A percentile compares a stretch with the other conserved stretches of the same genome.
phyloP scores from a whole-genome alignment of 805 yeast genomes.

The Pichia californica region DNA sequence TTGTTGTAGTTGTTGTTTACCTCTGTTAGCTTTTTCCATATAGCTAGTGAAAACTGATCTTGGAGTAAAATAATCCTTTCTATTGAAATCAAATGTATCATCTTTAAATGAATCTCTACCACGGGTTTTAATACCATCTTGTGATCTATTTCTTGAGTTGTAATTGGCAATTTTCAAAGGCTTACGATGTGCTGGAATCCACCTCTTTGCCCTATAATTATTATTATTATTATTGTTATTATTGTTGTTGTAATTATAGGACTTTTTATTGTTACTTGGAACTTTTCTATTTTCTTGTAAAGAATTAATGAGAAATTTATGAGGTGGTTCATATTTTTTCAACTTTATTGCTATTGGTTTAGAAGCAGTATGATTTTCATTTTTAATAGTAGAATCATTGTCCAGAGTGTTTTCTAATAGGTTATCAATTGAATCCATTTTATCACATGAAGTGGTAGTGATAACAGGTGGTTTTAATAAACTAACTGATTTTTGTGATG shows the following conservation, averaged over 20 bases:
- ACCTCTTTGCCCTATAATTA: constrained; percentile 14
- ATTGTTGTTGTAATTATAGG: not conserved
- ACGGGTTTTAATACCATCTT: constrained; percentile 18
- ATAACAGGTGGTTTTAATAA: not conserved
- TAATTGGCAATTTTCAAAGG: constrained; percentile 26
- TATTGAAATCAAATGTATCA: constrained; percentile 35
- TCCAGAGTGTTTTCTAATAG: not conserved
- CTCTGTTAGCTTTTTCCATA: constrained; percentile 53
- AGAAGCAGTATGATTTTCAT: not conserved
- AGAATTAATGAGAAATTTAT: constrained; percentile 1
- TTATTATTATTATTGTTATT: constrained; percentile 2
- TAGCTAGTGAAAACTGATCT: constrained; percentile 65
- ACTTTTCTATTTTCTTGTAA: not conserved
- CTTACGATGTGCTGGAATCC: constrained; percentile 20
- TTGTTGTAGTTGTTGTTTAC: constrained; percentile 12
- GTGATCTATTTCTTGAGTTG: constrained; percentile 17
- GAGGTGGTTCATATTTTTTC: constrained; percentile 15
- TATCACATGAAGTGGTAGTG: not conserved
- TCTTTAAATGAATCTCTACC: constrained; percentile 14
- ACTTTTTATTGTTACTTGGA: not conserved
- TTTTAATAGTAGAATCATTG: not conserved
- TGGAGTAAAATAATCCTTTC: constrained; percentile 76
- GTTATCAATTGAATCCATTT: constrained; percentile 2
- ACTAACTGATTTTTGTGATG: not conserved
- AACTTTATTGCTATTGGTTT: constrained; percentile 3